Evolutionary conservation across 1,284 basidiomycete genomes (phyloP), one percentile per base, ranked within the genome.

Genomic region (Apiotrichum laibachii): DNA sequence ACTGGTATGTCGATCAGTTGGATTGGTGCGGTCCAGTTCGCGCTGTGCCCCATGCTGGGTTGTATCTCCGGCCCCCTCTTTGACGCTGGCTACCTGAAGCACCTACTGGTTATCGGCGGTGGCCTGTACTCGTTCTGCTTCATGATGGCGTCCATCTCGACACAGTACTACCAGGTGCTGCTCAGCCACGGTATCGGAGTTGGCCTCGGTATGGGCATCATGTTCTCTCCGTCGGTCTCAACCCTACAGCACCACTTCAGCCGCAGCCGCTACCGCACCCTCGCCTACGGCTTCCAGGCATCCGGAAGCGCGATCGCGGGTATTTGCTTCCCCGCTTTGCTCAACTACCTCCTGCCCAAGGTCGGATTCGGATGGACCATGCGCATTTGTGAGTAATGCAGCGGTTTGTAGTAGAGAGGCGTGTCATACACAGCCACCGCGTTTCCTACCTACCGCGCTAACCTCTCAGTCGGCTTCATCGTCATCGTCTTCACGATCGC

Each of bases 21-120:
- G 88, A 88, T 89, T 58, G 87, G 87, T 4, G 87, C 87, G 0
- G 77, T 87, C 56, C 86, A 88, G 72, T 82, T 62, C 80, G 83
- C 77, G 59, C 81, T 67, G 75, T 83, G 63, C 72, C 81, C 68
- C 66, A 80, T 67, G 47, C 66, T 72, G 2, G 77, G 64, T 4
- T 78, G 84, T 19, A 55, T 85, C 39, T 75, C 79, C n/a, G 85
- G 85, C 0, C 82, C 84, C 5, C 71, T 86, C 10, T 85, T 86
- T 69, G 85, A 87, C 67, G 63, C 83, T 2, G 85, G 85, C 19
- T 82, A 84, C 67, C 83, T 84, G 64, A 78, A 77, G 37, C 68
- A 79, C 5, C 79, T 84, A 10, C 77, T 83, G 47, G 63, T 81
- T 5, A 58, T 73, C 8, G 81, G 80, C 19, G 83, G 83, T 48